These are phyloP conservation scores for Isoetes taiwanensis DNA, from an alignment of 75 land plant genomes.

Conservation along the genomic window DNA sequence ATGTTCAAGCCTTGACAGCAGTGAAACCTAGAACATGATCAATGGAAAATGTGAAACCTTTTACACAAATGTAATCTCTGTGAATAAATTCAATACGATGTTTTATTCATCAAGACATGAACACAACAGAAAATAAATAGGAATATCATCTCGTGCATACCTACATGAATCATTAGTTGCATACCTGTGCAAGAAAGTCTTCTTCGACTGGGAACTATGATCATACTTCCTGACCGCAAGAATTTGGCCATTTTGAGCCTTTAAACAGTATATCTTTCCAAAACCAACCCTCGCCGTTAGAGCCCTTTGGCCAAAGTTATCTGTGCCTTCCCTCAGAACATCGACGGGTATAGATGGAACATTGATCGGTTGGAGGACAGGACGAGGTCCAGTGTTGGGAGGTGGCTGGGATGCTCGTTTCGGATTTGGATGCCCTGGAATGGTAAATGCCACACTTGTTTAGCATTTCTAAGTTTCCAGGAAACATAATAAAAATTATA, in stretches of 20 bases:
- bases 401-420: no score
- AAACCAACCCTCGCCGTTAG: background rate
- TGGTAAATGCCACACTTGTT: no score
- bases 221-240: background rate
- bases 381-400: no score
- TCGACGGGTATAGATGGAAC: background rate
- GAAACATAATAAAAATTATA: no score
- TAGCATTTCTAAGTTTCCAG: no score
- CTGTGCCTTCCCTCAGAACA: background rate
- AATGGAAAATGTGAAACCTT: no score
- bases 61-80: background rate
- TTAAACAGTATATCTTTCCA: background rate
- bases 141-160: no score
- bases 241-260: background rate
- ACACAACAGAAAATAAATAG: no score
- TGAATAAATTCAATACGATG: background rate
- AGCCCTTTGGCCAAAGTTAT: background rate
- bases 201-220: background rate
- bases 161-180: no score
- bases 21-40: background rate
- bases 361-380: background rate
- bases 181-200: constrained; percentile 3
- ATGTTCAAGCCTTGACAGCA: constrained; percentile 1
- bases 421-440: no score
- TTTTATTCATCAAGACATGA: background rate